Evolutionary conservation across 2,329 filamentous ascomycete genomes (phyloP).

Genomic region (Gliomastix tumulicola): DNA sequence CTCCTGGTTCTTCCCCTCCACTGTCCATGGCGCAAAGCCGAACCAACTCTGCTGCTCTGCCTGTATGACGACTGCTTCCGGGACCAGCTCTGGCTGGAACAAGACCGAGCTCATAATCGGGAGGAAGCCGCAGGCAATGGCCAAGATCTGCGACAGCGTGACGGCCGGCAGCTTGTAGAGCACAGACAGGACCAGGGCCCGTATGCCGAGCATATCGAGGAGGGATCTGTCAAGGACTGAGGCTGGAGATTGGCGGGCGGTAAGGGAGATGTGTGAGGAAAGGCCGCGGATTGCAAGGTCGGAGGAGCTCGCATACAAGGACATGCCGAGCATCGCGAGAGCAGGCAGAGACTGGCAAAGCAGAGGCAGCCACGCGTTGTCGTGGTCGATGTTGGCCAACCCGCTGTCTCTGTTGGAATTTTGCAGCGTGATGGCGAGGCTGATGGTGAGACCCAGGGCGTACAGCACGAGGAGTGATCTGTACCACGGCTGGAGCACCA

Average conservation of each 20-base stretch:
- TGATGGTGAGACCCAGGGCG: background rate
- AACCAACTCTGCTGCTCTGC: no score
- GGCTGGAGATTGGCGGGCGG: background rate
- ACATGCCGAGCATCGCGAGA: background rate
- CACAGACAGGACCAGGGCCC: background rate
- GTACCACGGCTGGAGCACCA: background rate
- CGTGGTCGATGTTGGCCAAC: background rate
- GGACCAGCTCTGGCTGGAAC: no score
- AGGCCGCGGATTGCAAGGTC: background rate
- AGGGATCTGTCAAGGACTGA: background rate
- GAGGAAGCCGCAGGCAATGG: background rate
- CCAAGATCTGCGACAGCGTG: background rate
- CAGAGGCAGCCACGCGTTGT: background rate
- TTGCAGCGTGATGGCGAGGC: background rate
- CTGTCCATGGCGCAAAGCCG: no score
- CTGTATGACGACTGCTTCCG: no score
- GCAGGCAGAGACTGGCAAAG: background rate
- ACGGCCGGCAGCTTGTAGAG: background rate
- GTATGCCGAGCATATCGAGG: background rate
- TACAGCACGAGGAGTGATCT: background rate
- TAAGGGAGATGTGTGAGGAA: background rate
- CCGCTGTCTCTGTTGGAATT: background rate
- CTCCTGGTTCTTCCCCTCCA: no score
- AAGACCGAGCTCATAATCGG: no score
- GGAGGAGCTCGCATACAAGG: background rate